Conservation (phyloP, 2,329 filamentous ascomycete species). For the Aspergillus sp. region DNA sequence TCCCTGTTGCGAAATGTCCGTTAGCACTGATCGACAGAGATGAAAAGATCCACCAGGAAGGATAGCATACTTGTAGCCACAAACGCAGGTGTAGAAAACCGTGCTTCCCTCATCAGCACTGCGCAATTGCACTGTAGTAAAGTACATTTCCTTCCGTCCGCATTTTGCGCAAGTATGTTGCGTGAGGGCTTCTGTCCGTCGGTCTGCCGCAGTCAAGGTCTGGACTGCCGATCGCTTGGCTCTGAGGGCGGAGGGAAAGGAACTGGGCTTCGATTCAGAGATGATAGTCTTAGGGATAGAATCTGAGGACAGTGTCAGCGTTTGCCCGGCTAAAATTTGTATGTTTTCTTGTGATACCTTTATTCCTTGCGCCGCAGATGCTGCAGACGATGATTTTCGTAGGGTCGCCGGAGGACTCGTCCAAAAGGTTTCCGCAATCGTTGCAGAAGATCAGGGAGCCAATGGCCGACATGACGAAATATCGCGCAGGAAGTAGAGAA, state of each 20-base stretch:
- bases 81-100: constrained; percentile 85
- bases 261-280: constrained; percentile 80
- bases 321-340: background rate
- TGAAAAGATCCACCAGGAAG: background rate
- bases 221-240: constrained; percentile 85
- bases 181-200: constrained; percentile 69
- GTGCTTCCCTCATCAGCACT: constrained; percentile 95
- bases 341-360: constrained; percentile 54
- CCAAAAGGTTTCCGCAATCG: constrained; percentile 86
- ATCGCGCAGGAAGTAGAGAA: background rate
- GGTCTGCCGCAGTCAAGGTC: constrained; percentile 71
- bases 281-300: constrained; percentile 71
- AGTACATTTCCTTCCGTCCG: constrained; percentile 77
- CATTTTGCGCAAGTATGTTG: constrained; percentile 75
- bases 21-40: constrained; percentile 16
- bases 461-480: constrained; percentile 70
- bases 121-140: constrained; percentile 78
- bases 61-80: constrained; percentile 69
- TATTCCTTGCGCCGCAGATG: constrained; percentile 80
- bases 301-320: constrained; percentile 50
- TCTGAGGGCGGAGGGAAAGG: constrained; percentile 86
- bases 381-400: constrained; percentile 78
- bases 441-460: constrained; percentile 90
- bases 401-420: constrained; percentile 71
- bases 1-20: constrained; percentile 23